A percentile compares a stretch with the other conserved stretches of the same genome.
Evolutionary conservation across 371 early-diverging fungal species (phyloP).

Genomic region (Nosema bombycis): DNA sequence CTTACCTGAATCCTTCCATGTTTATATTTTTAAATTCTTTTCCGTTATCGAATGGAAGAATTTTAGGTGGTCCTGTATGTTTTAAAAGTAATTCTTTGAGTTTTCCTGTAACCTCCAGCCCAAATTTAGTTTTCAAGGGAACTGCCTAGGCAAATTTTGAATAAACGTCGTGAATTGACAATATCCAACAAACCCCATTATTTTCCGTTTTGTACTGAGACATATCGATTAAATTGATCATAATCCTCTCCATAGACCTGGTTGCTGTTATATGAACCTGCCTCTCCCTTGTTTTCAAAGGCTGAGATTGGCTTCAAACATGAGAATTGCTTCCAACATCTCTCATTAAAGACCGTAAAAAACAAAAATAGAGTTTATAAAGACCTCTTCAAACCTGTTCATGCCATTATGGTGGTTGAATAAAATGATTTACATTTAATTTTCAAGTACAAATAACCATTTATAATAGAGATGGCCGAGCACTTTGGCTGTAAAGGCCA

Average conservation of each 20-base stretch:
- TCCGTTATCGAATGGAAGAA: not conserved
- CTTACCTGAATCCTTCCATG: not conserved
- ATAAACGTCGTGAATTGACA: not conserved
- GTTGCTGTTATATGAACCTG: not conserved
- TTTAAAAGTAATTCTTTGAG: not conserved
- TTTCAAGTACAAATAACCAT: no score
- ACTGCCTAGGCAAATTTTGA: not conserved
- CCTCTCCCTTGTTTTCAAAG: not conserved
- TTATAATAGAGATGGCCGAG: no score
- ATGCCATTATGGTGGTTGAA: not conserved
- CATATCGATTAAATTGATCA: not conserved
- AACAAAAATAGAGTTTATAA: not conserved
- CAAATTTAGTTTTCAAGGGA: not conserved
- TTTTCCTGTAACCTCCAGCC: not conserved
- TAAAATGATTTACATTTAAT: no score
- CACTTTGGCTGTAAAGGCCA: no score
- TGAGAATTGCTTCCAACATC: not conserved
- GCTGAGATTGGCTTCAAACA: not conserved
- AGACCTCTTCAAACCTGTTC: not conserved
- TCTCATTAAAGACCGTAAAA: not conserved
- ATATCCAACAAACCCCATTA: not conserved
- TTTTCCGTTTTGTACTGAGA: not conserved
- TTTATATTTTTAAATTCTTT: not conserved
- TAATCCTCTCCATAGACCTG: not conserved
- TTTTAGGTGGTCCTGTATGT: not conserved